A percentile compares a stretch with the other conserved stretches of the same genome.
Conservation (phyloP, 1,284 basidiomycete genomes). For the Exobasidium cylindrosporum region DNA sequence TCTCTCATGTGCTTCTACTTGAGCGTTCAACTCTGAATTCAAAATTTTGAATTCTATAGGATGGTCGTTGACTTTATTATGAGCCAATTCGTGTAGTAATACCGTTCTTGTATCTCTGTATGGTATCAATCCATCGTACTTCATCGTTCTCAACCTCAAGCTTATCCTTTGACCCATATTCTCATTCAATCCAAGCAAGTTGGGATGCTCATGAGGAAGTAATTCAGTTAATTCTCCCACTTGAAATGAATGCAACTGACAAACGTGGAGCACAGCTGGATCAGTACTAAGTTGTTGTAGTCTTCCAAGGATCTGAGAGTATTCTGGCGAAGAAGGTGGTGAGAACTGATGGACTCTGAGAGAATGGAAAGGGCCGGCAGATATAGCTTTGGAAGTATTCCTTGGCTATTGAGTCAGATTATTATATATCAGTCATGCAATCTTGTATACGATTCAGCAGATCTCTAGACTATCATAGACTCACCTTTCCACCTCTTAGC, state of each 20-base stretch:
- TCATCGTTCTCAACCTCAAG: slow-evolving; percentile 41
- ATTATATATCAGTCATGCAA: background rate
- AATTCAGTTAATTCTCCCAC: slow-evolving; percentile 44
- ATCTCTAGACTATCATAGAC: background rate
- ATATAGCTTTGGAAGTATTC: background rate
- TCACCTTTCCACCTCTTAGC: slow-evolving; percentile 27
- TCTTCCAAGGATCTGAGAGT: slow-evolving; percentile 26
- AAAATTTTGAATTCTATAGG: slow-evolving; percentile 48
- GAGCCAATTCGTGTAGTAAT: slow-evolving; percentile 47
- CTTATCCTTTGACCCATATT: slow-evolving; percentile 43
- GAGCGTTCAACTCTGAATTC: slow-evolving; percentile 44
- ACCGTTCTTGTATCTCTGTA: slow-evolving; percentile 46
- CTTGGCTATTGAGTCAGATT: slow-evolving; percentile 4
- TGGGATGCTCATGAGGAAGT: slow-evolving; percentile 43
- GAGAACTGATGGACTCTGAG: slow-evolving; percentile 32
- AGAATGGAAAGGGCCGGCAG: slow-evolving; percentile 24
- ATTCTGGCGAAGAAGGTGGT: slow-evolving; percentile 17
- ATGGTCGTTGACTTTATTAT: slow-evolving; percentile 44
- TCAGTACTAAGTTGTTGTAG: slow-evolving; percentile 35
- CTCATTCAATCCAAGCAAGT: slow-evolving; percentile 45
- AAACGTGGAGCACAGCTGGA: slow-evolving; percentile 44
- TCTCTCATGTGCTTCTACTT: slow-evolving; percentile 40
- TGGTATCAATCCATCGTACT: slow-evolving; percentile 44
- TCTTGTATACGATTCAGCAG: too few species aligned
- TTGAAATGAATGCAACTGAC: slow-evolving; percentile 31